Conservation (phyloP, 2,329 filamentous ascomycete species). For the Pyrenochaeta sp. region DNA sequence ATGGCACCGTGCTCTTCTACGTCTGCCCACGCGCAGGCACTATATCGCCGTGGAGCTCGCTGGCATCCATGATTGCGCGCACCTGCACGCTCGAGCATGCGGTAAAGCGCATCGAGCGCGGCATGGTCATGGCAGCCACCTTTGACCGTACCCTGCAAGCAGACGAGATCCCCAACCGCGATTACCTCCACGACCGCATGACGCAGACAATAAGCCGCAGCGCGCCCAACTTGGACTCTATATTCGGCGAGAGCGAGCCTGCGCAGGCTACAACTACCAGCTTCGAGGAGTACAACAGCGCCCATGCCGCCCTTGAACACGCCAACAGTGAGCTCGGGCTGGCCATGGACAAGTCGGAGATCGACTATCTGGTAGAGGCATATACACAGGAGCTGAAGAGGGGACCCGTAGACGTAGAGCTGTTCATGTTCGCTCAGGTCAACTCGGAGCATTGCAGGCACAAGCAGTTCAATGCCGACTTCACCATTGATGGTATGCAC, state of each 20-base stretch:
- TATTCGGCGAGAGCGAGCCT: conserved; percentile 78
- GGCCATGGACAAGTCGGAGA: conserved; percentile 86
- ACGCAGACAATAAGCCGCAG: conserved; percentile 79
- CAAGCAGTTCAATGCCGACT: conserved; percentile 96
- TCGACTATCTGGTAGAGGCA: conserved; percentile 90
- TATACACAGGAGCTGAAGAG: conserved; percentile 72
- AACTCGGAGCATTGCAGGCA: conserved; percentile 93
- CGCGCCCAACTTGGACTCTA: conserved; percentile 73
- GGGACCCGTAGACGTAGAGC: conserved; percentile 85
- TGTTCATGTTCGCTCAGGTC: conserved; percentile 99
- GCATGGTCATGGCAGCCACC: conserved; percentile 75
- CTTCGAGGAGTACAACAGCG: conserved; percentile 69
- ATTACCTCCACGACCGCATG: conserved; percentile 92
- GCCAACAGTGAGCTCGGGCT: conserved; percentile 87
- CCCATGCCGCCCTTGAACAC: conserved; percentile 76
- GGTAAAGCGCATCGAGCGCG: conserved; percentile 83
- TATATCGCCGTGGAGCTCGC: conserved; percentile 96
- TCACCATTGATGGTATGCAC: conserved; percentile 87
- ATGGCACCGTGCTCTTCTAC: conserved; percentile 69
- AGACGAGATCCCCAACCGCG: conserved; percentile 66
- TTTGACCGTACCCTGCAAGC: conserved; percentile 63
- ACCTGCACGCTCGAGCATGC: conserved; percentile 83
- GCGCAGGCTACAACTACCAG: conserved; percentile 77
- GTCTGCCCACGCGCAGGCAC: conserved; percentile 81
- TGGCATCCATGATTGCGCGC: conserved; percentile 91